Evolutionary conservation across 2,329 filamentous ascomycete species (phyloP).

Genomic region (Ophiostoma australiae): DNA sequence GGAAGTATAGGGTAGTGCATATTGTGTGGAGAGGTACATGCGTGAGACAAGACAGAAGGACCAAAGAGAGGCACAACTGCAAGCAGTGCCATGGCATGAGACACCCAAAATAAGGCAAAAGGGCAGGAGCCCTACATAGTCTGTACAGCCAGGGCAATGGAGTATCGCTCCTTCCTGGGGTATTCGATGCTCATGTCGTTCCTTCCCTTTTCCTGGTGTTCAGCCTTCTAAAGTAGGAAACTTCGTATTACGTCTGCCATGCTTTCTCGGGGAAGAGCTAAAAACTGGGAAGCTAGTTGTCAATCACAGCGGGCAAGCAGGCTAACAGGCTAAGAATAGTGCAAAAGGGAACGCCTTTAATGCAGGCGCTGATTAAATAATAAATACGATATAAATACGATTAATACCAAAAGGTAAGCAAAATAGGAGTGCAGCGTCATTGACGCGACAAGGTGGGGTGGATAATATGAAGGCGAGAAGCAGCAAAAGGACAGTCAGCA

Average conservation of each 20-base stretch:
- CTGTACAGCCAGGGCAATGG: too few species aligned
- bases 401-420: background rate
- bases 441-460: slow-evolving; percentile 6
- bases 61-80: background rate
- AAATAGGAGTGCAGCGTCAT: slow-evolving; percentile 10
- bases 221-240: background rate
- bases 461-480: background rate
- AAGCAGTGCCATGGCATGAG: background rate
- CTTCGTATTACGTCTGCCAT: background rate
- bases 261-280: background rate
- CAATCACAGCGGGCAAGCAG: background rate
- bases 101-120: background rate
- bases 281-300: slow-evolving; percentile 1
- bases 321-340: background rate
- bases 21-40: slow-evolving; percentile 7
- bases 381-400: background rate
- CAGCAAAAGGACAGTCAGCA: background rate
- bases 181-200: background rate
- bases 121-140: background rate
- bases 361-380: background rate
- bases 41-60: background rate
- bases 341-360: background rate
- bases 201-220: background rate
- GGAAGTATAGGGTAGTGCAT: background rate
- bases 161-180: background rate